phyloP scores from a whole-genome alignment of 2,329 filamentous ascomycete species.

The Hypoxylon sp. region DNA sequence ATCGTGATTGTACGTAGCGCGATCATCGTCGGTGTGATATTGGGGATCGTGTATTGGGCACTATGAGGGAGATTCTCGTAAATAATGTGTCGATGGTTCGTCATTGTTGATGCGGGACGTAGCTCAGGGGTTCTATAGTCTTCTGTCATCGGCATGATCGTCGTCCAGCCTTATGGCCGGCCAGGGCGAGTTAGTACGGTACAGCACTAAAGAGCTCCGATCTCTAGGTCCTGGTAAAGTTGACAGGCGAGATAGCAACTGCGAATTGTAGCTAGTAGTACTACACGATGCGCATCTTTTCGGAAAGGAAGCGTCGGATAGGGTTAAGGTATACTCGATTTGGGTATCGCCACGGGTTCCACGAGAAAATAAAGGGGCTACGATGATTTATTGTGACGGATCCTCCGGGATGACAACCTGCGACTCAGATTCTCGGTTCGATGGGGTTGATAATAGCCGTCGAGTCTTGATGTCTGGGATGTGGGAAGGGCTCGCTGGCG shows the following conservation, averaged over 20 bases:
- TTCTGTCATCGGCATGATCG: background rate
- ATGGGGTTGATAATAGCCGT: background rate
- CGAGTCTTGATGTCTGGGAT: background rate
- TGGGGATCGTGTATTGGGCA: background rate
- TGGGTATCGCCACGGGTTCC: background rate
- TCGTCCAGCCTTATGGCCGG: background rate
- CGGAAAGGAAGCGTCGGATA: background rate
- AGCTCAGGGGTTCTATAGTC: background rate
- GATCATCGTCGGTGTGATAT: conserved; percentile 6
- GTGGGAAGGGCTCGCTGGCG: background rate
- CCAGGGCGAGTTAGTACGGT: background rate
- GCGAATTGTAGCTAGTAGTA: background rate
- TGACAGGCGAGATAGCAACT: background rate
- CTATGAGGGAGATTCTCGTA: background rate
- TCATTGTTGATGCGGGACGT: background rate
- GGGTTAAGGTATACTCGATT: background rate
- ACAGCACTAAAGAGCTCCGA: background rate
- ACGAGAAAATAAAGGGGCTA: background rate
- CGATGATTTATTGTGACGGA: background rate
- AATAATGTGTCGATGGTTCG: background rate
- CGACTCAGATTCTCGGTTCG: too few species aligned
- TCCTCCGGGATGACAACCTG: background rate
- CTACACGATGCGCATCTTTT: background rate
- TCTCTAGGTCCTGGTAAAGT: background rate
- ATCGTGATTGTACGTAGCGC: background rate